Percentiles rank a stretch among this genome's conserved stretches.
Evolutionary conservation across 306 rosid species (phyloP).

Genomic region (Vigna unguiculata): DNA sequence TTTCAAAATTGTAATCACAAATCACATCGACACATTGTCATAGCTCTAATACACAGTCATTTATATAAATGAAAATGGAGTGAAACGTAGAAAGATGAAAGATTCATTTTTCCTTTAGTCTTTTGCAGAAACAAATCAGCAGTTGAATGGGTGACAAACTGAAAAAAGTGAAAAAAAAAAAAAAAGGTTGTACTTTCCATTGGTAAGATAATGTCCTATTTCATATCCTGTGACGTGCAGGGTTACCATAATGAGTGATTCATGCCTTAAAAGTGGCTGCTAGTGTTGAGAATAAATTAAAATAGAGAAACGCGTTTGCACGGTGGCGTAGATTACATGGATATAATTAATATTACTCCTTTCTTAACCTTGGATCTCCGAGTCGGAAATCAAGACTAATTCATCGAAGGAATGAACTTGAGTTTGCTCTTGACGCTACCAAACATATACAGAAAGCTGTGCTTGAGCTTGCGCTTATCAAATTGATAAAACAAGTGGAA

Average conservation of each 20-base stretch:
- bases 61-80: background rate
- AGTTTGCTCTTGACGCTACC: background rate
- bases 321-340: background rate
- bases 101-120: background rate
- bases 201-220: background rate
- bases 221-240: constrained; percentile 26
- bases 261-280: constrained; percentile 19
- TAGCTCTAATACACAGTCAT: background rate
- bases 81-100: constrained; percentile 7
- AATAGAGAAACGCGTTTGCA: constrained; percentile 1
- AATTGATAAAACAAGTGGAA: background rate
- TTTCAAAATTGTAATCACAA: background rate
- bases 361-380: background rate
- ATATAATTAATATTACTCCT: constrained; percentile 1
- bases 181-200: background rate
- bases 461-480: background rate
- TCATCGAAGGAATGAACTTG: background rate
- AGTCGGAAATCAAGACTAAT: background rate
- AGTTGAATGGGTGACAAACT: background rate
- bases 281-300: constrained; percentile 4
- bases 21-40: constrained; percentile 9
- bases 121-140: background rate
- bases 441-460: background rate
- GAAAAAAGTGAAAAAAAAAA: constrained; percentile 25
- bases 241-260: constrained; percentile 19